These are phyloP conservation scores for Elsinoe fawcettii DNA, from an alignment of 2,329 filamentous ascomycete genomes.

Conservation along the genomic window DNA sequence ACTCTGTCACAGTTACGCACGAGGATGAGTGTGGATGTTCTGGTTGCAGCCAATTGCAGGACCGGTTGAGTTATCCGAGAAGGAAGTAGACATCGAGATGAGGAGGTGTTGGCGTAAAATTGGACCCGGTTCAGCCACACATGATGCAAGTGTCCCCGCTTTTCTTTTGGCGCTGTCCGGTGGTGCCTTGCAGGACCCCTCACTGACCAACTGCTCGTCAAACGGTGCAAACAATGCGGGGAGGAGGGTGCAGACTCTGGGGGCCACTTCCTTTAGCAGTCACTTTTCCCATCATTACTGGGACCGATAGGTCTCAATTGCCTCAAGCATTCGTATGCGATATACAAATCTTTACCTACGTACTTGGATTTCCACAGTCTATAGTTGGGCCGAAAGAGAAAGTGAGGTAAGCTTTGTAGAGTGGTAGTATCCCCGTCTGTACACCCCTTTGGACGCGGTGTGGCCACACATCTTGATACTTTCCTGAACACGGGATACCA, in stretches of 20 bases:
- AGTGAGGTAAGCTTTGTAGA: no score
- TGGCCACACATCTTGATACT: no score
- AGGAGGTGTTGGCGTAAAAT: not conserved
- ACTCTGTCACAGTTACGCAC: slow-evolving; percentile 10
- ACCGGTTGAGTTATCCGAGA: not conserved
- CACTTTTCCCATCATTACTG: no score
- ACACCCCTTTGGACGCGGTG: no score
- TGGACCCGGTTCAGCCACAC: not conserved
- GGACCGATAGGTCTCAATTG: no score
- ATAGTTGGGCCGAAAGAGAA: no score
- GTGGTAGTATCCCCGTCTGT: no score
- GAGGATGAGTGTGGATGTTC: not conserved
- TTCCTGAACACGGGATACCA: no score
- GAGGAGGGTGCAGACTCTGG: not conserved
- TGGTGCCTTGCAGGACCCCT: not conserved
- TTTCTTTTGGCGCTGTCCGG: not conserved
- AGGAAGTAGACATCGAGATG: not conserved
- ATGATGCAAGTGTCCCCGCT: slow-evolving; percentile 9
- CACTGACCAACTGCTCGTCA: not conserved
- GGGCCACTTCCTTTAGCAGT: no score
- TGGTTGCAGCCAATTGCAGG: slow-evolving; percentile 6
- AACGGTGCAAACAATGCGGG: not conserved
- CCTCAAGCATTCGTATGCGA: no score
- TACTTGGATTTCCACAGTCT: no score
- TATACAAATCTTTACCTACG: no score